These are phyloP conservation scores for Passiflora organensis DNA, from an alignment of 345 rosid genomes.

Conservation along the genomic window DNA sequence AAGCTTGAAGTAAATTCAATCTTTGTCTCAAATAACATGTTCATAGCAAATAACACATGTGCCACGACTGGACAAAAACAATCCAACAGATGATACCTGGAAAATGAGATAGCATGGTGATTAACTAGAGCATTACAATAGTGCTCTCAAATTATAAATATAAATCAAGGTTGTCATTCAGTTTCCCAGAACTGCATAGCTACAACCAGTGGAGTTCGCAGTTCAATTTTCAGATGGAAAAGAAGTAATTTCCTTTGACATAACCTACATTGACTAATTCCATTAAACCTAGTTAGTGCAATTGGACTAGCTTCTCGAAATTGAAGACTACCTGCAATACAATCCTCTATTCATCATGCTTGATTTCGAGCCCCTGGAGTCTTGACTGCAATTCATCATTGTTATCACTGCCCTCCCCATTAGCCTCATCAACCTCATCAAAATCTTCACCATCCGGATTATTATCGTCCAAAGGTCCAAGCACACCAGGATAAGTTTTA, in stretches of 20 bases:
- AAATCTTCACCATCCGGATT: conserved; percentile 61
- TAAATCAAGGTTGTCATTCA: too few species aligned
- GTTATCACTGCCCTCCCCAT: conserved; percentile 27
- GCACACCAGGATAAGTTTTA: conserved; percentile 20
- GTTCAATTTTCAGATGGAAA: neutral
- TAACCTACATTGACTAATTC: conserved; percentile 13
- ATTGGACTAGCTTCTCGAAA: conserved; percentile 9
- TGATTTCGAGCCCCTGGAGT: conserved; percentile 63
- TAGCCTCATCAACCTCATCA: conserved; percentile 57
- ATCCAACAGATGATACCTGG: too few species aligned
- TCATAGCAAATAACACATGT: too few species aligned
- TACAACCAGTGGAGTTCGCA: conserved; percentile 4
- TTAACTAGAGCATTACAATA: conserved; percentile 2
- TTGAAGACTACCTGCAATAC: neutral
- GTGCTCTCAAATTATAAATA: conserved; percentile 10
- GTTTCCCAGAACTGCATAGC: conserved; percentile 4
- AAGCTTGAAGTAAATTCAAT: too few species aligned
- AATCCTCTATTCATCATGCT: conserved; percentile 36
- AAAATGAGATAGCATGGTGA: too few species aligned
- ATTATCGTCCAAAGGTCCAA: conserved; percentile 30
- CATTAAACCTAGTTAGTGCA: conserved; percentile 7
- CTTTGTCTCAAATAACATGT: too few species aligned
- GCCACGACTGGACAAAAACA: too few species aligned
- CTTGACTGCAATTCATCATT: conserved; percentile 67
- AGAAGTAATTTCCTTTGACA: conserved; percentile 4